A percentile compares a stretch with the other conserved stretches of the same genome.
phyloP scores from a whole-genome alignment of 352 stramenopile species.

The Poterioochromonas sp. region DNA sequence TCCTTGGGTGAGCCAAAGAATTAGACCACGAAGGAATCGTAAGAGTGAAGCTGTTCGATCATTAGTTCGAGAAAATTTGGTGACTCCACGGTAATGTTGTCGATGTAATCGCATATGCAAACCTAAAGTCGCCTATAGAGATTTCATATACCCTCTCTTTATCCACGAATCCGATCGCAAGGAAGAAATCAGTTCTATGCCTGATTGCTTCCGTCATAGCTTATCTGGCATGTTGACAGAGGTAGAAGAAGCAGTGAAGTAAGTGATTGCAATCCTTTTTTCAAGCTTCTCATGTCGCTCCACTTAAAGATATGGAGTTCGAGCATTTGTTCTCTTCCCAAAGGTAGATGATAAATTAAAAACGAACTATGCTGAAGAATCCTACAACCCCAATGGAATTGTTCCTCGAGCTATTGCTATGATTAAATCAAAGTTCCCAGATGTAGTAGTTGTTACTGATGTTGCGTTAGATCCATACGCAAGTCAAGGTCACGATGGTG shows the following conservation, averaged over 20 bases:
- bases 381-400: conserved; percentile 73
- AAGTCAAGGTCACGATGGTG: conserved; percentile 69
- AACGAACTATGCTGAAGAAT: conserved; percentile 67
- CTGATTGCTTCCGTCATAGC: conserved; percentile 62
- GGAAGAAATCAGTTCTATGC: conserved; percentile 65
- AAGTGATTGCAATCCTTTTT: conserved; percentile 60
- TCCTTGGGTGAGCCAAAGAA: conserved; percentile 56
- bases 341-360: conserved; percentile 64
- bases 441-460: conserved; percentile 67
- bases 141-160: conserved; percentile 82
- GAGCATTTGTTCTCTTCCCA: conserved; percentile 38
- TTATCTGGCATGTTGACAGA: conserved; percentile 63
- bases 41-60: conserved; percentile 63
- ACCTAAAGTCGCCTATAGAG: conserved; percentile 41
- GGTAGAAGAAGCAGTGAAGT: conserved; percentile 58
- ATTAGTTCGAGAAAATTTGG: conserved; percentile 71
- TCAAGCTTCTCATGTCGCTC: neutral
- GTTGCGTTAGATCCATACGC: conserved; percentile 80
- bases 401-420: conserved; percentile 64
- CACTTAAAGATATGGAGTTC: conserved; percentile 24
- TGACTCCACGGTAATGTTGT: conserved; percentile 51
- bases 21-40: conserved; percentile 64
- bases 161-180: conserved; percentile 65
- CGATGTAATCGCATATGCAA: neutral
- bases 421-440: conserved; percentile 63